These are phyloP conservation scores for Cyclotella sp. DNA, from an alignment of 108 stramenopile genomes.

Conservation along the genomic window DNA sequence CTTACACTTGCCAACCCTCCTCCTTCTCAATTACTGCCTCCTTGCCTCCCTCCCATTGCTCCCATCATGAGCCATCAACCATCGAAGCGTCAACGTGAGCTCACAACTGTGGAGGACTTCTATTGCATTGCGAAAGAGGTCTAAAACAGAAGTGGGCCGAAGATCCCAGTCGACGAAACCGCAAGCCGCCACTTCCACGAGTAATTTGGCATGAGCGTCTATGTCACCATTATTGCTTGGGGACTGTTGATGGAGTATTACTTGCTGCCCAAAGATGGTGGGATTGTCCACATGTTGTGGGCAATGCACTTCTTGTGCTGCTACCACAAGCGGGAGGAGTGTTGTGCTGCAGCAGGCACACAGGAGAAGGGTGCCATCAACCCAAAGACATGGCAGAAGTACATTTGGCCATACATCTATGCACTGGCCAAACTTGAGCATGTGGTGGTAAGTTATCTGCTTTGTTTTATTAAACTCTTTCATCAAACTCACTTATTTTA, in stretches of 20 bases:
- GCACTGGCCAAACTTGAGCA: neutral
- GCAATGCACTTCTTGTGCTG: too few species aligned
- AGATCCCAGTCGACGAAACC: neutral
- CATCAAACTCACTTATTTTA: too few species aligned
- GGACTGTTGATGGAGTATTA: too few species aligned
- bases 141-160: neutral
- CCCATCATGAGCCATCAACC: neutral
- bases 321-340: conserved; percentile 4
- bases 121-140: conserved; percentile 1
- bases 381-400: too few species aligned
- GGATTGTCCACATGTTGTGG: too few species aligned
- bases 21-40: too few species aligned
- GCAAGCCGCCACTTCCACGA: neutral
- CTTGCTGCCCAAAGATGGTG: too few species aligned
- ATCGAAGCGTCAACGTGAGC: neutral
- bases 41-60: too few species aligned
- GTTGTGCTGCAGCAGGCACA: neutral
- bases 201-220: neutral
- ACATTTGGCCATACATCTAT: neutral
- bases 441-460: neutral
- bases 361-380: too few species aligned
- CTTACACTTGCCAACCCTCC: too few species aligned
- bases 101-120: conserved; percentile 12
- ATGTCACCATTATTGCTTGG: conserved; percentile 7
- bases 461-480: too few species aligned